phyloP scores from a whole-genome alignment of 1,284 basidiomycete genomes.

The Tausonia pullulans region DNA sequence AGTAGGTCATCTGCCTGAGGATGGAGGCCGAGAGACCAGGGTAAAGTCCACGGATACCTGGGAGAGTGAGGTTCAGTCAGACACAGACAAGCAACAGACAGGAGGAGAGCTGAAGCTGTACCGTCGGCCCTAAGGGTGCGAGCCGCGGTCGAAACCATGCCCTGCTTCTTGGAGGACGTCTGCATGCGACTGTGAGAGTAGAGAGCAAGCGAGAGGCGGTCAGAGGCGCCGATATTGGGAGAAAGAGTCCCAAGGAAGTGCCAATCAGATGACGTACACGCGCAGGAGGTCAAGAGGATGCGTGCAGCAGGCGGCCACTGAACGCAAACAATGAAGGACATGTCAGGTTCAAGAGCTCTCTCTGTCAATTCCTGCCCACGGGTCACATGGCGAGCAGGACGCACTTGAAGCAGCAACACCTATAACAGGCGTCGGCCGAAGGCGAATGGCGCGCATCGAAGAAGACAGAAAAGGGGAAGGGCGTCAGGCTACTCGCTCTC shows the following conservation, averaged over 20 bases:
- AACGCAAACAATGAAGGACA: neutral
- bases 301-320: conserved; percentile 75
- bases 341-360: neutral
- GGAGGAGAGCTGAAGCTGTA: conserved; percentile 16
- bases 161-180: conserved; percentile 26
- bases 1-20: conserved; percentile 21
- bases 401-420: conserved; percentile 26
- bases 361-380: neutral
- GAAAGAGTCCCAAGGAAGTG: neutral
- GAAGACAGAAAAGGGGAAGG: neutral
- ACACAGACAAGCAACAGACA: neutral
- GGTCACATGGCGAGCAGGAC: conserved; percentile 12
- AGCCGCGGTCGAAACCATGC: conserved; percentile 24
- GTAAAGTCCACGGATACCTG: conserved; percentile 34
- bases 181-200: conserved; percentile 30
- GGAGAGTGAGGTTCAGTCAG: neutral
- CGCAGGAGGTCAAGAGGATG: conserved; percentile 78
- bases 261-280: conserved; percentile 45
- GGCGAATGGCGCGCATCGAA: too few relatives aligned
- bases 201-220: neutral
- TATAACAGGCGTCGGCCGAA: neutral
- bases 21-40: conserved; percentile 34
- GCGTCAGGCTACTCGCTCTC: neutral
- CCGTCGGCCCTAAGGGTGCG: conserved; percentile 26
- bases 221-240: neutral